These are phyloP conservation scores for Dryadomyces quercus-mongolicae DNA, from an alignment of 2,329 filamentous ascomycete species.

Conservation along the genomic window DNA sequence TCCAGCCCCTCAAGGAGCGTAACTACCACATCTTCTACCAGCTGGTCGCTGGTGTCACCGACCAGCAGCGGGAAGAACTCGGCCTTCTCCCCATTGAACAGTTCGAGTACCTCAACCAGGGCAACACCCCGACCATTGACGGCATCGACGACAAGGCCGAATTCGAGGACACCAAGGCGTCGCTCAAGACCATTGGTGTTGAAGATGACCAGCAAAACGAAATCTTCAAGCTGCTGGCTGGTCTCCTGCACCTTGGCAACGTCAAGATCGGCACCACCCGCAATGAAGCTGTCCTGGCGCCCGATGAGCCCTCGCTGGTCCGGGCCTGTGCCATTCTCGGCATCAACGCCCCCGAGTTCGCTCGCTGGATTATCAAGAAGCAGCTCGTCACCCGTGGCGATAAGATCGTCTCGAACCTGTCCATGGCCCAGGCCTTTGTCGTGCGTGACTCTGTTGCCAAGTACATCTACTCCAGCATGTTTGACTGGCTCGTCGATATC, in stretches of 20 bases:
- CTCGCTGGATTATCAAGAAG: constrained; percentile 99
- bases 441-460: constrained; percentile 97
- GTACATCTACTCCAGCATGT: constrained; percentile 95
- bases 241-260: constrained; percentile 87
- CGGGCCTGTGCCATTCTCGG: constrained; percentile 77
- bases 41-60: constrained; percentile 81
- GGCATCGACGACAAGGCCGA: constrained; percentile 93
- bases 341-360: constrained; percentile 74
- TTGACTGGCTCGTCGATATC: constrained; percentile 97
- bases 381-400: constrained; percentile 92
- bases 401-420: constrained; percentile 93
- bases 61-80: constrained; percentile 69
- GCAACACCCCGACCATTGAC: constrained; percentile 79
- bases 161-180: constrained; percentile 77
- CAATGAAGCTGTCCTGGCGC: constrained; percentile 71
- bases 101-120: constrained; percentile 94
- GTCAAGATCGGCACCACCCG: constrained; percentile 88
- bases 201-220: constrained; percentile 58
- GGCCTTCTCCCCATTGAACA: constrained; percentile 73
- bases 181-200: constrained; percentile 80
- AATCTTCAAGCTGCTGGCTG: constrained; percentile 84
- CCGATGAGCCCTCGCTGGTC: constrained; percentile 70
- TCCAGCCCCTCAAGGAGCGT: constrained; percentile 92
- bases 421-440: constrained; percentile 83
- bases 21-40: constrained; percentile 99